phyloP scores from a whole-genome alignment of 1,284 basidiomycete genomes.

The Heterobasidion irregulare region DNA sequence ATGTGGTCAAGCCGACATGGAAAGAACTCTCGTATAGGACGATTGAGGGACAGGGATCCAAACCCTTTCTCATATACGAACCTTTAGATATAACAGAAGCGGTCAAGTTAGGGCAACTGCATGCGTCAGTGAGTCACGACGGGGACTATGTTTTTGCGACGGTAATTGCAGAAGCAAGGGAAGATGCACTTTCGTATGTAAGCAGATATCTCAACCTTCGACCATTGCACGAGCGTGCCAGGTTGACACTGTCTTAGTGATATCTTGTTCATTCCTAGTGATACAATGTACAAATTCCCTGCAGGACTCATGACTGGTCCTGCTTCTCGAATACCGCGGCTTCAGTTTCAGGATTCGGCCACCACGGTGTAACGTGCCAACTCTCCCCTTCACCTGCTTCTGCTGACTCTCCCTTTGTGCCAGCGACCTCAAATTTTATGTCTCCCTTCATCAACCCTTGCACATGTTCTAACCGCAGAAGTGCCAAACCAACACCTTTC shows the following conservation, averaged over 20 bases:
- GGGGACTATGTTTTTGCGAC: slow-evolving; percentile 75
- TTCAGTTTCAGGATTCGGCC: slow-evolving; percentile 66
- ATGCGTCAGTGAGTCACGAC: slow-evolving; percentile 78
- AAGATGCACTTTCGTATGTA: background rate
- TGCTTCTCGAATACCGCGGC: slow-evolving; percentile 4
- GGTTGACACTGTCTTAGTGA: background rate
- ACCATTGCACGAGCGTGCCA: too few species aligned
- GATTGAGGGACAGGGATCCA: slow-evolving; percentile 24
- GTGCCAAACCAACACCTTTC: slow-evolving; percentile 56
- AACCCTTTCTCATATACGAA: slow-evolving; percentile 44
- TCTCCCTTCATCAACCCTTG: slow-evolving; percentile 18
- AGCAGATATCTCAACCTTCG: too few species aligned
- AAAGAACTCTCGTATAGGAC: slow-evolving; percentile 59
- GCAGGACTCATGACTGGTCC: background rate
- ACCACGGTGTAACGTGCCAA: slow-evolving; percentile 46
- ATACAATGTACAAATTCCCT: background rate
- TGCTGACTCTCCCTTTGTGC: slow-evolving; percentile 14
- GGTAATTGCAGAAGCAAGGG: slow-evolving; percentile 51
- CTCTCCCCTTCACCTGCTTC: slow-evolving; percentile 15
- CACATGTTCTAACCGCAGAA: slow-evolving; percentile 63
- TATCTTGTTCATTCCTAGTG: background rate
- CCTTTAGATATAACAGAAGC: slow-evolving; percentile 14
- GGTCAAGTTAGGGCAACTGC: slow-evolving; percentile 28
- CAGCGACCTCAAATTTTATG: slow-evolving; percentile 30
- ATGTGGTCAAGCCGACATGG: slow-evolving; percentile 58